phyloP scores from a whole-genome alignment of 495 filamentous ascomycete genomes.

The Xylaria grammica region DNA sequence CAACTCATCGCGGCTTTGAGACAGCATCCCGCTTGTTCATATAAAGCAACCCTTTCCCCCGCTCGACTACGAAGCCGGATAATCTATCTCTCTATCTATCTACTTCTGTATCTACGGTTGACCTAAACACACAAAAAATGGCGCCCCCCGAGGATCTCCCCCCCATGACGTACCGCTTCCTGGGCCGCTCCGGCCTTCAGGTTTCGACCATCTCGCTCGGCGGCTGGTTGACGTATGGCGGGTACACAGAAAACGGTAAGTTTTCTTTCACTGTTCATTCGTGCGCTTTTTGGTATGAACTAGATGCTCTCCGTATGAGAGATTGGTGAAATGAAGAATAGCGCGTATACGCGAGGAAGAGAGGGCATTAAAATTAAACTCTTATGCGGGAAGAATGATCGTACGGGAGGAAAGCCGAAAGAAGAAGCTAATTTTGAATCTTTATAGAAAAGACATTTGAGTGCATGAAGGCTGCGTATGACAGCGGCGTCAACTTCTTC shows the following conservation, averaged over 20 bases:
- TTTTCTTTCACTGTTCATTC: not conserved
- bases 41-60: no score
- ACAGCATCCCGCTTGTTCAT: no score
- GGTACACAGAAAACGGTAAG: slow-evolving; percentile 71
- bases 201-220: slow-evolving; percentile 77
- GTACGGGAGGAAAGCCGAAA: not conserved
- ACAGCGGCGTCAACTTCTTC: slow-evolving; percentile 79
- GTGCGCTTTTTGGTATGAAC: not conserved
- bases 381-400: no score
- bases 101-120: not conserved
- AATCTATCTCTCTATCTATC: not conserved
- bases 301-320: not conserved
- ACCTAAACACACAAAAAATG: slow-evolving; percentile 38
- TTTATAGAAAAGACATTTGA: slow-evolving; percentile 62
- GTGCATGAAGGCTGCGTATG: slow-evolving; percentile 78
- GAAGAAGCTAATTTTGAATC: slow-evolving; percentile 2
- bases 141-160: slow-evolving; percentile 52
- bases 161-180: slow-evolving; percentile 75
- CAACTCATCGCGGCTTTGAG: no score
- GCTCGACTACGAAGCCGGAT: no score
- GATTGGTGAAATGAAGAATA: slow-evolving; percentile 1
- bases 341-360: not conserved
- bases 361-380: not conserved
- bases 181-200: slow-evolving; percentile 76
- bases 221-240: slow-evolving; percentile 80